Evolutionary conservation across 2,329 filamentous ascomycete genomes (phyloP).

Genomic region (Alternaria tenuissima): DNA sequence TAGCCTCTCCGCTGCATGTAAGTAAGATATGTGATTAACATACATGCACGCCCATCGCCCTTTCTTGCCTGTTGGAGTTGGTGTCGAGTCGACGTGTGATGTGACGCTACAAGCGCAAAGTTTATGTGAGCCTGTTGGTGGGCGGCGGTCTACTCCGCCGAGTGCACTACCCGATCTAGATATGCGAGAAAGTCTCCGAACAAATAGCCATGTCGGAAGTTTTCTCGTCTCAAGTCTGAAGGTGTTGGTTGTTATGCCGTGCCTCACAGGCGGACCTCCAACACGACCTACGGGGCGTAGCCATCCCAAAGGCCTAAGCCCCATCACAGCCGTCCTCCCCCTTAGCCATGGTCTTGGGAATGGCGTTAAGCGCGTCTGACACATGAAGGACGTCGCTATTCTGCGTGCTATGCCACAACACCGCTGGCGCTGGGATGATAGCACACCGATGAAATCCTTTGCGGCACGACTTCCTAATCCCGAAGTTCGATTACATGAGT

Average conservation of each 20-base stretch:
- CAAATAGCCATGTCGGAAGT: background rate
- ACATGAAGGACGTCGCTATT: background rate
- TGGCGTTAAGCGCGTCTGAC: constrained; percentile 3
- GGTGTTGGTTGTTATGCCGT: background rate
- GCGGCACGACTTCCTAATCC: background rate
- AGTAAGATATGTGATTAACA: background rate
- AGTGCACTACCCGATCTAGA: background rate
- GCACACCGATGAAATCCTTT: background rate
- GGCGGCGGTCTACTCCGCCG: background rate
- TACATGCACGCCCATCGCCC: constrained; percentile 3
- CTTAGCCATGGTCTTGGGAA: constrained; percentile 3
- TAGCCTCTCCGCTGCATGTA: background rate
- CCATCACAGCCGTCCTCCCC: background rate
- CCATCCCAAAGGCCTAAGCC: background rate
- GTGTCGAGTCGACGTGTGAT: background rate
- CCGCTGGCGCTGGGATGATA: background rate
- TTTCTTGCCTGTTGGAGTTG: background rate
- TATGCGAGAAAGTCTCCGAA: background rate
- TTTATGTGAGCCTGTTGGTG: background rate
- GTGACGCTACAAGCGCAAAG: background rate
- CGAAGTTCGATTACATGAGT: background rate
- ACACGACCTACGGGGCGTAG: background rate
- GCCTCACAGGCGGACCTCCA: background rate
- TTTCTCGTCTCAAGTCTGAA: background rate
- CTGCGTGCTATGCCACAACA: background rate